Base-by-base conservation (phyloP, 129 eudicot genomes). In the Artemisia annua region DNA sequence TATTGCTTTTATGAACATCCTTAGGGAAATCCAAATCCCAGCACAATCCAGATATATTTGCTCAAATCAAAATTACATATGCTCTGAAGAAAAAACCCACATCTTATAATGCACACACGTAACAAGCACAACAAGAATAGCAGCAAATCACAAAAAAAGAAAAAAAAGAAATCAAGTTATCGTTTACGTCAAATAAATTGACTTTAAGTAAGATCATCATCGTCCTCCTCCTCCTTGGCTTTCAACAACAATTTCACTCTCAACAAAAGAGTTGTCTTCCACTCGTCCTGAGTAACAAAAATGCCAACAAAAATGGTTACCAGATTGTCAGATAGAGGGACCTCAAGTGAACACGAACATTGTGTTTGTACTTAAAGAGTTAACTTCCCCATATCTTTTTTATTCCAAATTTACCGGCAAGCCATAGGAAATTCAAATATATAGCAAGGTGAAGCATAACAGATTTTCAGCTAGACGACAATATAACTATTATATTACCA, bases 161-260 rank as follows among this genome's bases (percentile, higher is more conserved):
- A 7, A 39, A 5, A 39, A 30, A 30, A 30, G 5, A 39, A 39
- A 39, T 39, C 46, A 39, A 39, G 46, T 39, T 39, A 39, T 44
- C 24, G 63, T 69, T 62, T 61, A 72, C 69, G 26, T 72, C 58
- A 17, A 26, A 72, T 13, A 3, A 19, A 50, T 26, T 16, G 35
- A 18, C 17, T 65, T 77, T 48, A 78, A 63, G 82, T 78, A 78
- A 78, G 82, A 78, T 78, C 82, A 69, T 85, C 85, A 16, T 81
- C 88, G 0, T 84, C 85, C 79, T 78, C 84, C 12, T 70, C 71
- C 75, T 82, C 84, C 72, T 78, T 81, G 56, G 81, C 89, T 79
- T 78, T 81, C 74, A 85, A 16, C 43, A 67, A 67, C 54, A 78
- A 59, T 75, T 85, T 85, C 55, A 85, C 86, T 78, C 86, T 81